Conservation (phyloP, 495 filamentous ascomycete genomes). For the Achaetomiella virescens region DNA sequence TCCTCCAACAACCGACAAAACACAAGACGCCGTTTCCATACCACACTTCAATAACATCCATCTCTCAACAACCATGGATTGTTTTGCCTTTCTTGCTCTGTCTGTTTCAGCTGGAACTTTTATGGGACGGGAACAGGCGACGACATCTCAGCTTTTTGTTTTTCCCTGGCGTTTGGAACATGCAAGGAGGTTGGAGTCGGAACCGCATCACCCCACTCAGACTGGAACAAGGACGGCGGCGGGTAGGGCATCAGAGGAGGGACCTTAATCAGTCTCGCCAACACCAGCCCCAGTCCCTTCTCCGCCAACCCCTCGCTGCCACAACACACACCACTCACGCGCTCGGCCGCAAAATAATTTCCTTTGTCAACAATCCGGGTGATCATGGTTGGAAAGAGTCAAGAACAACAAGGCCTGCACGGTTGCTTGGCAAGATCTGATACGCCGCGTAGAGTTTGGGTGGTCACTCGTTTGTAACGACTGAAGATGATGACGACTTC, state of each 20-base stretch:
- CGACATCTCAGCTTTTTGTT: slow-evolving; percentile 17
- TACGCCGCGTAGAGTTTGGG: slow-evolving; percentile 7
- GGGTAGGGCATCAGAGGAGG: not conserved
- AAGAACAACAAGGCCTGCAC: slow-evolving; percentile 15
- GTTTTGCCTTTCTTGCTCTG: slow-evolving; percentile 17
- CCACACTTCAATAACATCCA: slow-evolving; percentile 9
- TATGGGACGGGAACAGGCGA: slow-evolving; percentile 9
- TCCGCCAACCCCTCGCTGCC: slow-evolving; percentile 3
- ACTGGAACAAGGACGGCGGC: slow-evolving; percentile 12
- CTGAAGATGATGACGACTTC: slow-evolving; percentile 17
- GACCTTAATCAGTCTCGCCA: not conserved
- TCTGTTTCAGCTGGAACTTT: slow-evolving; percentile 13
- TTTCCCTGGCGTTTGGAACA: slow-evolving; percentile 17
- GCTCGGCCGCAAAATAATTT: slow-evolving; percentile 11
- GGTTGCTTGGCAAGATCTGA: slow-evolving; percentile 10
- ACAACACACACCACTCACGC: slow-evolving; percentile 13
- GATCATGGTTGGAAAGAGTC: slow-evolving; percentile 13
- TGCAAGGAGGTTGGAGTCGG: slow-evolving; percentile 8
- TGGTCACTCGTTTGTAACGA: slow-evolving; percentile 21
- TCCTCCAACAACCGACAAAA: slow-evolving; percentile 6
- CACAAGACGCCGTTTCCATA: slow-evolving; percentile 4
- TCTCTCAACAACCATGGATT: slow-evolving; percentile 20
- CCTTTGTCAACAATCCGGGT: slow-evolving; percentile 18
- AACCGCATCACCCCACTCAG: slow-evolving; percentile 19
- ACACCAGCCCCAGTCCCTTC: slow-evolving; percentile 1